phyloP scores from a whole-genome alignment of 345 rosid genomes.

The Reutealis trisperma region DNA sequence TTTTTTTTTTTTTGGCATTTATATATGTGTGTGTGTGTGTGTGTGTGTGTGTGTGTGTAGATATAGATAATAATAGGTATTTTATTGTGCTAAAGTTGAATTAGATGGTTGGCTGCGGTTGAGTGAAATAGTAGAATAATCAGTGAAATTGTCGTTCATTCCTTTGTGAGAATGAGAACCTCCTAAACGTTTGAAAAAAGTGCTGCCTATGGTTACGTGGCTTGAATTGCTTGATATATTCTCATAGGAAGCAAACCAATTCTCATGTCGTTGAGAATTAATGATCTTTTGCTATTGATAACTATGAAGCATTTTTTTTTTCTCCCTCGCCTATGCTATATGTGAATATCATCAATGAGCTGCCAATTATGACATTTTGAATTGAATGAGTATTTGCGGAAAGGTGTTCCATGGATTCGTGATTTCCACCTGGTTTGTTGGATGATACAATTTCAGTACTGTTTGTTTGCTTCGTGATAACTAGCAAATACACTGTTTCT shows the following conservation, averaged over 20 bases:
- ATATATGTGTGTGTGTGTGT: too few relatives aligned
- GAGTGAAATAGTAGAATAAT: not conserved
- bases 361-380: not conserved
- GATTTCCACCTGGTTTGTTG: not conserved
- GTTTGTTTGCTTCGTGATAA: not conserved
- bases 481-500: too few relatives aligned
- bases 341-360: not conserved
- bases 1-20: too few relatives aligned
- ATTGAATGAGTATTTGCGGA: not conserved
- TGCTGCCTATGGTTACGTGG: not conserved
- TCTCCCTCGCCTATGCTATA: not conserved
- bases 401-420: not conserved
- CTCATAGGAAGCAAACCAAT: not conserved
- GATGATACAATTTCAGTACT: not conserved
- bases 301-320: not conserved
- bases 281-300: not conserved
- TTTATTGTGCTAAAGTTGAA: not conserved
- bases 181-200: not conserved
- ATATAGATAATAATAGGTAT: not conserved
- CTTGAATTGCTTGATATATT: not conserved
- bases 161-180: not conserved
- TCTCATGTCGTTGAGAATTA: not conserved
- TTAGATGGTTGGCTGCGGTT: not conserved
- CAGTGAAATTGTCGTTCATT: not conserved
- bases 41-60: too few relatives aligned